Evolutionary conservation across 2,329 filamentous ascomycete species (phyloP), one percentile per base, ranked within the genome.

Genomic region (Ceratocystis diversiconidia): DNA sequence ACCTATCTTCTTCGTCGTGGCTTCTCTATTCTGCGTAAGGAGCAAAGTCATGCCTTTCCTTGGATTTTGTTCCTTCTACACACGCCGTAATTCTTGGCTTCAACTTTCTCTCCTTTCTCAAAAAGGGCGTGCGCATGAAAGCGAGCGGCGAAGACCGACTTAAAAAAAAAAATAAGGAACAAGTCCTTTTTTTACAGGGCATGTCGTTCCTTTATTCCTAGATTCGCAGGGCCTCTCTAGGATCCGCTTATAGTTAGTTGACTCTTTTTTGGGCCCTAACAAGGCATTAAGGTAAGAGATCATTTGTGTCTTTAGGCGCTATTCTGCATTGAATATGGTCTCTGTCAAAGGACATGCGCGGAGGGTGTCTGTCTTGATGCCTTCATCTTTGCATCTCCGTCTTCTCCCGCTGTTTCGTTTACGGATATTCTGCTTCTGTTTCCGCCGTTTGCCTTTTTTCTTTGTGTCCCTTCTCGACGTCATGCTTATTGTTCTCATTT

Each of bases 101-200:
- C 36, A 15, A 41, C 36, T 15, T 41, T 15, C 36, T 41, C 10
- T 15, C 36, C 36, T 41, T 41, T 41, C 36, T 15, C 36, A 41
- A 41, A 57, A 57, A 57, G 52, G 52, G 22, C 52, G 52, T 57
- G 52, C 52, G 52, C 52, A 57, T 57, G 36, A 57, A 57, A 32
- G 52, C 52, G 52, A 57, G 52, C 52, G 52, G 52, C 52, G 28
- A 57, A 57, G 52, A 30, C 28, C 28, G 25, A 57, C 52, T 12
- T 5, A 25, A 50, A 22, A 50, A 50, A 50, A 19, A 1, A 19
- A 22, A 19, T 10, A 19, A 41, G 36, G 10, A 41, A 41, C 36
- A 41, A 41, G 36, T 41, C 36, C 36, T 41, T 41, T 15, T 22
- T 50, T 50, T 50, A 50, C 48, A 57, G 52, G 52, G 22, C 52